phyloP scores from a whole-genome alignment of 2,329 filamentous ascomycete genomes.

The Cercospora sp. region DNA sequence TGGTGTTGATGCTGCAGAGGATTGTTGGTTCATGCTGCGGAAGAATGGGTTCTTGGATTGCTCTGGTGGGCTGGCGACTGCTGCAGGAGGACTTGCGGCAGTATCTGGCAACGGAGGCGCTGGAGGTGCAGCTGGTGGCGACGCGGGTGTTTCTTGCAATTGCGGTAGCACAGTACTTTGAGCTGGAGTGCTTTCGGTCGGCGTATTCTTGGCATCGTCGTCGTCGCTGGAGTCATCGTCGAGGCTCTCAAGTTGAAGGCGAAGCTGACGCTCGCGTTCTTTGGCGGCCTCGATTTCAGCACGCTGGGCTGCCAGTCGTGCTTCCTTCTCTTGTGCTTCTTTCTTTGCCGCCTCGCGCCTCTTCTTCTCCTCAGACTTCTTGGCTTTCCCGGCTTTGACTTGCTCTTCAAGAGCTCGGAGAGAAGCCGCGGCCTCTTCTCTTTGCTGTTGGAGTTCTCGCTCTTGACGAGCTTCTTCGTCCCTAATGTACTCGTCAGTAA shows the following conservation, averaged over 20 bases:
- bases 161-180: conserved; percentile 56
- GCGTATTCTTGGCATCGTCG: conserved; percentile 66
- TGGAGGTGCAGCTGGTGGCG: conserved; percentile 47
- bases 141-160: conserved; percentile 51
- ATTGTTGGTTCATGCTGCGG: conserved; percentile 72
- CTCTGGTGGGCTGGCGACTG: conserved; percentile 53
- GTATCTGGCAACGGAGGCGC: conserved; percentile 28
- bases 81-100: conserved; percentile 22
- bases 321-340: conserved; percentile 85
- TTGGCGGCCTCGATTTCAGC: conserved; percentile 90
- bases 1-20: conserved; percentile 41
- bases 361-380: conserved; percentile 94
- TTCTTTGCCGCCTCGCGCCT: conserved; percentile 84
- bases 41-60: conserved; percentile 96
- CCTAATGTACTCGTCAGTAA: conserved; percentile 52
- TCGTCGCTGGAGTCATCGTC: conserved; percentile 72
- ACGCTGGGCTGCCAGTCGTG: conserved; percentile 76
- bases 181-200: conserved; percentile 60
- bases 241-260: conserved; percentile 78
- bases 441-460: conserved; percentile 75
- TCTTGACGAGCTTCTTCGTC: conserved; percentile 72
- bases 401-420: conserved; percentile 90
- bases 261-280: conserved; percentile 85
- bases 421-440: conserved; percentile 76
- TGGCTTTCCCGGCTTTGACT: conserved; percentile 87